Conservation (phyloP, 768 basidiomycete species). For the Calocera viscosa region DNA sequence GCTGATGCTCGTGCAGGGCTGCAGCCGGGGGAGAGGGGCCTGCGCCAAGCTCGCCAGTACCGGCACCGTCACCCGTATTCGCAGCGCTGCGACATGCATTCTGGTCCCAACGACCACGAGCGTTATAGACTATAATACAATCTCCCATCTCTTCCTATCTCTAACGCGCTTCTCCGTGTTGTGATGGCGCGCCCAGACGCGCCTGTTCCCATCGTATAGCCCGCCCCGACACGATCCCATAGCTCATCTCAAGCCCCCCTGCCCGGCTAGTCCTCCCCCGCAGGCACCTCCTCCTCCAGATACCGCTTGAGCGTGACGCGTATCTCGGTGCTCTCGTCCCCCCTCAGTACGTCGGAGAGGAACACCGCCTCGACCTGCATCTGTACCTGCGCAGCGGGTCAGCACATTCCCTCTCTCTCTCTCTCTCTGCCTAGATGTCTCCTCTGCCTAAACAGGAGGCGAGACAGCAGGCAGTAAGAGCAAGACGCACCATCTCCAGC, state of each 20-base stretch:
- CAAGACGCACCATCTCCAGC: conserved; percentile 75
- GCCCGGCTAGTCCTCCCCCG: conserved; percentile 77
- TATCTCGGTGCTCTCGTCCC: conserved; percentile 90
- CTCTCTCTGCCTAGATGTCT: no score
- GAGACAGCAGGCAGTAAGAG: not conserved
- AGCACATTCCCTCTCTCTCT: not conserved
- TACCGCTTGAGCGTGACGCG: conserved; percentile 81
- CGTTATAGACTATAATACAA: not conserved
- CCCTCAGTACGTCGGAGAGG: conserved; percentile 77
- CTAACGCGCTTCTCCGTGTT: not conserved
- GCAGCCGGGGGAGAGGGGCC: no score
- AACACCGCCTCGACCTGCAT: conserved; percentile 89
- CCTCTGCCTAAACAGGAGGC: no score
- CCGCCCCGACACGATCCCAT: no score
- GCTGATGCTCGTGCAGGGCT: not conserved
- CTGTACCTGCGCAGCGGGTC: conserved; percentile 52
- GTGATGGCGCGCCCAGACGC: no score
- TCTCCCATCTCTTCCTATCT: not conserved
- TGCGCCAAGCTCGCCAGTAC: no score
- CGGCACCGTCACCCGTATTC: not conserved
- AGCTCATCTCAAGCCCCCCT: no score
- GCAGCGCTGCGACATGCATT: not conserved
- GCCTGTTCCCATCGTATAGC: no score
- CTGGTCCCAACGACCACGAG: not conserved
- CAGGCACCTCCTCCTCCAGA: conserved; percentile 89